phyloP scores from a whole-genome alignment of 371 early-diverging fungal species.

The Batkoa obscura region DNA sequence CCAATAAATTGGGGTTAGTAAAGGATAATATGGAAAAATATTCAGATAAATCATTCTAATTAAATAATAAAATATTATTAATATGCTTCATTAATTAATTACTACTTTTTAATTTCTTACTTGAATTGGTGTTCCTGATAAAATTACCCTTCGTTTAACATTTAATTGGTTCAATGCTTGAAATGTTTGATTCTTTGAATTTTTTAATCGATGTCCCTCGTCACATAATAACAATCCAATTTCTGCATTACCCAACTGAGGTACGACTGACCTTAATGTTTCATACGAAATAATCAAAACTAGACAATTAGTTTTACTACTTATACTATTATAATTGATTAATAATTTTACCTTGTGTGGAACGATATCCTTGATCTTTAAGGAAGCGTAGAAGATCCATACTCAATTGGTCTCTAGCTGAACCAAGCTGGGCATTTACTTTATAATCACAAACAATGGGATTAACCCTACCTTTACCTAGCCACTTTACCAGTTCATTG shows the following conservation, averaged over 20 bases:
- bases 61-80: background rate
- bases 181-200: conserved; percentile 69
- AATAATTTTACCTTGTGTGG: conserved; percentile 45
- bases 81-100: no score
- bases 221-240: conserved; percentile 91
- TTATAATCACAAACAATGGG: conserved; percentile 78
- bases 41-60: conserved; percentile 80
- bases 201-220: conserved; percentile 96
- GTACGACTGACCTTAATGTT: conserved; percentile 63
- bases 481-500: conserved; percentile 41
- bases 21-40: conserved; percentile 88
- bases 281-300: conserved; percentile 93
- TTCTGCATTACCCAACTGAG: conserved; percentile 46
- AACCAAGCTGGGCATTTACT: conserved; percentile 68
- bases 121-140: conserved; percentile 97
- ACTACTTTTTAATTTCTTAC: conserved; percentile 15
- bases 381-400: conserved; percentile 63
- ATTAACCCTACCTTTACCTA: conserved; percentile 31
- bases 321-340: no score
- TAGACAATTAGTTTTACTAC: conserved; percentile 7
- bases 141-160: conserved; percentile 71
- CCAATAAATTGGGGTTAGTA: conserved; percentile 89
- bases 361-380: conserved; percentile 56
- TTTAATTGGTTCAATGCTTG: conserved; percentile 63
- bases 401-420: conserved; percentile 70